Evolutionary conservation across 768 basidiomycete genomes (phyloP), one percentile per base, ranked within the genome.

Genomic region (Sarcodon aspratus): DNA sequence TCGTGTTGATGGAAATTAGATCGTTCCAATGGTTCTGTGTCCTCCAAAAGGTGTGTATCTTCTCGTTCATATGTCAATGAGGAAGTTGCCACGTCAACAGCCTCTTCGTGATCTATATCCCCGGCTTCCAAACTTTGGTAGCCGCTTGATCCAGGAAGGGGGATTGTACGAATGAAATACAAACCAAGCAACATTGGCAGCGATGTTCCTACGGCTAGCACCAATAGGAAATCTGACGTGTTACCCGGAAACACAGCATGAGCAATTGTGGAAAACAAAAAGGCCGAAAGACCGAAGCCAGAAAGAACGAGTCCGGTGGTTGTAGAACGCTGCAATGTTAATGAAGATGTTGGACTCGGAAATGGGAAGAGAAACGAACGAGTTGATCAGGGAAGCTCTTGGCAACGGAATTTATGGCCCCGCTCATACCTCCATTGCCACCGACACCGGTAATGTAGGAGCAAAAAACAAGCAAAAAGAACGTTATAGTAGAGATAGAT

Each of bases 221-320:
- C 64, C 0, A 85, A 70, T 1, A 97, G 65, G 57, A 95, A 85
- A 1, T 79, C 74, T 0, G 82, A 84, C 0, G 85, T 87, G 56
- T 92, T 73, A 0, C 87, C 90, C 0, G 85, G 80, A 57, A 80
- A 94, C 38, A 82, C 61, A 0, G 75, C 57, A 49, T 83, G 81
- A 0, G 89, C 80, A 35, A 94, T 65, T 1, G 80, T 74, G 10
- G 88, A 86, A 65, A 94, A 96, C 53, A 87, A 70, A 69, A 95
- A 95, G 0, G 93, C 93, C 0, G 89, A 92, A 12, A 97, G 76
- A 0, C 93, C 92, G 53, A 89, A 92, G 33, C 89, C 92, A 0
- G 89, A 88, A 15, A 92, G 64, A 33, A 93, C 90, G 8, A 90
- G 61, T 1, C 84, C 83, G 0, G 85, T 88, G 8, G 80, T 76